phyloP scores from a whole-genome alignment of 106 monocot species.

The Phalaenopsis equestris region DNA sequence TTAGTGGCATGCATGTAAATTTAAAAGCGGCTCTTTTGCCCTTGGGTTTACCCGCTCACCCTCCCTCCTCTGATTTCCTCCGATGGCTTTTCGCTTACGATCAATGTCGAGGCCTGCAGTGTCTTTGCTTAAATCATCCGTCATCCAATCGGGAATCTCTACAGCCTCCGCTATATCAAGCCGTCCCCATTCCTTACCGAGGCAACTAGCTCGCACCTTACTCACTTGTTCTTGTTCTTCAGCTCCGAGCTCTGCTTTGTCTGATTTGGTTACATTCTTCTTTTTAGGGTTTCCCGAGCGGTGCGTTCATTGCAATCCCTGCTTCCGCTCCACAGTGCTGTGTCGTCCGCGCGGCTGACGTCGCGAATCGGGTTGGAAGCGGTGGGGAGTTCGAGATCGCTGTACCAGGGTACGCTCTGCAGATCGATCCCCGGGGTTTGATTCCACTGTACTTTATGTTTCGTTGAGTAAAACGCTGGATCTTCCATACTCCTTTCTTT shows the following conservation, averaged over 20 bases:
- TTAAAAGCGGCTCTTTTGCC: too few species aligned
- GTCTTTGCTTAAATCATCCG: conserved; percentile 37
- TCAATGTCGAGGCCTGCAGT: conserved; percentile 43
- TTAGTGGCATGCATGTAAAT: too few species aligned
- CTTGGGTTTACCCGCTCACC: neutral
- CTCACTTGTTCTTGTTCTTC: neutral
- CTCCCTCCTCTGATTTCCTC: neutral
- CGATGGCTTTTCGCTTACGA: conserved; percentile 68
- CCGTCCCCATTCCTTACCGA: conserved; percentile 10
- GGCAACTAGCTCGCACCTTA: conserved; percentile 8
- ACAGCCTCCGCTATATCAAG: neutral
- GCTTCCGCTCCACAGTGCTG: conserved; percentile 82
- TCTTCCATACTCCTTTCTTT: neutral
- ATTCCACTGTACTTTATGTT: conserved; percentile 20
- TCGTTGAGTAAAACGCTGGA: conserved; percentile 19
- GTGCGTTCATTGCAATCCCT: conserved; percentile 44
- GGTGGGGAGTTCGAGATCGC: conserved; percentile 36
- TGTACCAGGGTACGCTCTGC: conserved; percentile 96
- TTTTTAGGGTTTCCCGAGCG: conserved; percentile 31
- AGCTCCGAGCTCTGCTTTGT: neutral
- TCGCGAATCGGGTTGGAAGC: conserved; percentile 66
- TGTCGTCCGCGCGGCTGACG: conserved; percentile 76
- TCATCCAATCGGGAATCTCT: conserved; percentile 3
- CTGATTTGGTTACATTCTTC: neutral
- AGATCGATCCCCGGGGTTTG: conserved; percentile 83